phyloP scores from a whole-genome alignment of 2,329 filamentous ascomycete species.

The Colletotrichum destructivum region DNA sequence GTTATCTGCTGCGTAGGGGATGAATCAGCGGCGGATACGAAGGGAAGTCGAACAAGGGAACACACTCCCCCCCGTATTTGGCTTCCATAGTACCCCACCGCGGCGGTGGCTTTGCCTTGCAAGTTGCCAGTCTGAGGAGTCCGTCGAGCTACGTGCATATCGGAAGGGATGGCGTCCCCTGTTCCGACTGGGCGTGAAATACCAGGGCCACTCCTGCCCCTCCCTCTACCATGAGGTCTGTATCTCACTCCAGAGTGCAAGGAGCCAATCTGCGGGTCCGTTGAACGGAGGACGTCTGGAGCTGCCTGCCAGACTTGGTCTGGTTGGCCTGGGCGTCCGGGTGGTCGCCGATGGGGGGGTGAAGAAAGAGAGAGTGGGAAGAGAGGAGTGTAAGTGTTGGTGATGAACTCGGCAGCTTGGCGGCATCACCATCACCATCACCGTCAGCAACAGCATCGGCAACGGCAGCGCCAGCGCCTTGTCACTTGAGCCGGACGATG shows the following conservation, averaged over 20 bases:
- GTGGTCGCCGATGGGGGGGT: slow-evolving; percentile 27
- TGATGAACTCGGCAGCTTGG: slow-evolving; percentile 35
- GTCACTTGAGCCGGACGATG: slow-evolving; percentile 4
- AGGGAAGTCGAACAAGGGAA: slow-evolving; percentile 24
- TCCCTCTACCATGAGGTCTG: slow-evolving; percentile 11
- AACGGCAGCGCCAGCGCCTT: slow-evolving; percentile 12
- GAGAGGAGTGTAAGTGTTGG: slow-evolving; percentile 8
- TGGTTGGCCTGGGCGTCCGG: slow-evolving; percentile 27
- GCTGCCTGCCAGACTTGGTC: slow-evolving; percentile 27
- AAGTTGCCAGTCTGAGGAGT: slow-evolving; percentile 34
- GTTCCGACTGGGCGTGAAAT: slow-evolving; percentile 31
- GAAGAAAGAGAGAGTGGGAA: no score
- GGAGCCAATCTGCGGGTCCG: slow-evolving; percentile 24
- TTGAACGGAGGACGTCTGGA: slow-evolving; percentile 26
- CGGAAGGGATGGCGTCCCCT: slow-evolving; percentile 39
- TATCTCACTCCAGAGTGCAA: slow-evolving; percentile 12
- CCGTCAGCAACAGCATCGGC: slow-evolving; percentile 2
- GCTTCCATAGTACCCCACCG: slow-evolving; percentile 32
- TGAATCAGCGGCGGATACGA: slow-evolving; percentile 38
- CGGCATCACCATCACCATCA: slow-evolving; percentile 30
- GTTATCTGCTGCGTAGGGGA: slow-evolving; percentile 31
- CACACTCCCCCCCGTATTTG: slow-evolving; percentile 33
- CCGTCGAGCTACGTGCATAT: slow-evolving; percentile 35
- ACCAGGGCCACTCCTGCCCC: slow-evolving; percentile 30
- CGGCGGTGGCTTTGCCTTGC: slow-evolving; percentile 38